phyloP scores from a whole-genome alignment of 441 rosid species.

The Adansonia gregorii region DNA sequence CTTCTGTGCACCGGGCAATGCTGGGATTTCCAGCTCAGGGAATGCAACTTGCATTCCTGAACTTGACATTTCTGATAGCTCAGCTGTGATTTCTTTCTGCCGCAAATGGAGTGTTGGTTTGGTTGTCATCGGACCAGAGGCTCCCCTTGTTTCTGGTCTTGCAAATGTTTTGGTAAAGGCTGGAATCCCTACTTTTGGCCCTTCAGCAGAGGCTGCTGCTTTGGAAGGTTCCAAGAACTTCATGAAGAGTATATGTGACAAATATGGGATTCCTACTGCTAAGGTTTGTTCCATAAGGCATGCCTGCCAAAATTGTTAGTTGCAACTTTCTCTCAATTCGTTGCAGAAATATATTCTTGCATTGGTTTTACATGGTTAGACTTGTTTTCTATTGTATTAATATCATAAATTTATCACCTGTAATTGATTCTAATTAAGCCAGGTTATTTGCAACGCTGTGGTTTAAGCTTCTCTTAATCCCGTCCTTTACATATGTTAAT shows the following conservation, averaged over 20 bases:
- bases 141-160: constrained; percentile 88
- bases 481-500: not conserved
- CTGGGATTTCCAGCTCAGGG: constrained; percentile 77
- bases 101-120: constrained; percentile 63
- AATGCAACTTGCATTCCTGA: constrained; percentile 81
- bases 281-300: constrained; percentile 54
- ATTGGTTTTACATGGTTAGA: not conserved
- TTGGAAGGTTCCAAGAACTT: constrained; percentile 94
- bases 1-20: constrained; percentile 90
- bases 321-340: not conserved
- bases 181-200: constrained; percentile 85
- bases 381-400: not conserved
- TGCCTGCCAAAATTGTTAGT: not conserved
- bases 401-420: not conserved
- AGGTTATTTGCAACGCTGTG: not conserved
- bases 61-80: constrained; percentile 65
- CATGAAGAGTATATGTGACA: constrained; percentile 89
- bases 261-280: constrained; percentile 89
- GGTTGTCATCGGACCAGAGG: constrained; percentile 94
- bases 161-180: constrained; percentile 68
- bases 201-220: constrained; percentile 94
- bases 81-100: constrained; percentile 74
- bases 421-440: too few relatives aligned
- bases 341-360: not conserved
- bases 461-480: not conserved